Percentiles rank a stretch among this genome's conserved stretches.
Conservation (phyloP, 306 rosid species). For the Dryas drummondii region DNA sequence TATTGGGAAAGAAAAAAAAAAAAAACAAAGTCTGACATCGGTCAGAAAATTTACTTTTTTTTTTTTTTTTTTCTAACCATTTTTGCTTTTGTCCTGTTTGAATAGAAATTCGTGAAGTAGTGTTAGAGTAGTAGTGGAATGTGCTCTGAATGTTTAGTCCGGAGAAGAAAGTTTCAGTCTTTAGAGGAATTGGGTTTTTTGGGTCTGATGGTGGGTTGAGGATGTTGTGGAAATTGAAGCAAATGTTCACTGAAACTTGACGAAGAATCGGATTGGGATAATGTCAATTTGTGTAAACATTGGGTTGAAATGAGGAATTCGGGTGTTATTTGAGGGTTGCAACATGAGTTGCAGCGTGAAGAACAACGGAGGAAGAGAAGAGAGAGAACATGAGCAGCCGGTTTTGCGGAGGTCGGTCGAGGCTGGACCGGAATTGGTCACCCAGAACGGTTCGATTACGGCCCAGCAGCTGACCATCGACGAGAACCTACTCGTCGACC, state of each 20-base stretch:
- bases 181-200: slow-evolving; percentile 31
- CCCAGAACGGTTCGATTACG: slow-evolving; percentile 53
- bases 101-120: slow-evolving; percentile 5
- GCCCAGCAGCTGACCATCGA: slow-evolving; percentile 59
- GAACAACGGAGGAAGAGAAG: slow-evolving; percentile 44
- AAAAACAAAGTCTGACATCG: background rate
- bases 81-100: slow-evolving; percentile 13
- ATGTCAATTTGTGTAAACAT: slow-evolving; percentile 20
- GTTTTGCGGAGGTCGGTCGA: slow-evolving; percentile 33
- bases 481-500: slow-evolving; percentile 85
- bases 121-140: background rate
- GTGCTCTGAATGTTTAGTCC: slow-evolving; percentile 39
- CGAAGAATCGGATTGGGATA: slow-evolving; percentile 25
- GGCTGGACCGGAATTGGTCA: slow-evolving; percentile 38
- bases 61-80: slow-evolving; percentile 6
- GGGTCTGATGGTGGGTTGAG: slow-evolving; percentile 13
- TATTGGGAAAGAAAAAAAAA: background rate
- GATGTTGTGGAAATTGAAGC: slow-evolving; percentile 29
- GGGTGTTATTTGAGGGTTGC: slow-evolving; percentile 65
- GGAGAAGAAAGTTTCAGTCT: slow-evolving; percentile 22
- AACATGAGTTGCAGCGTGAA: slow-evolving; percentile 73
- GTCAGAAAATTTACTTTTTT: background rate
- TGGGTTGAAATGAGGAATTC: slow-evolving; percentile 54
- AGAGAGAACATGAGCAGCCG: slow-evolving; percentile 38
- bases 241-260: slow-evolving; percentile 27